Evolutionary conservation across 73 alveolate species (phyloP), one percentile per base, ranked within the genome.

Genomic region (Tetrahymena elliotti): DNA sequence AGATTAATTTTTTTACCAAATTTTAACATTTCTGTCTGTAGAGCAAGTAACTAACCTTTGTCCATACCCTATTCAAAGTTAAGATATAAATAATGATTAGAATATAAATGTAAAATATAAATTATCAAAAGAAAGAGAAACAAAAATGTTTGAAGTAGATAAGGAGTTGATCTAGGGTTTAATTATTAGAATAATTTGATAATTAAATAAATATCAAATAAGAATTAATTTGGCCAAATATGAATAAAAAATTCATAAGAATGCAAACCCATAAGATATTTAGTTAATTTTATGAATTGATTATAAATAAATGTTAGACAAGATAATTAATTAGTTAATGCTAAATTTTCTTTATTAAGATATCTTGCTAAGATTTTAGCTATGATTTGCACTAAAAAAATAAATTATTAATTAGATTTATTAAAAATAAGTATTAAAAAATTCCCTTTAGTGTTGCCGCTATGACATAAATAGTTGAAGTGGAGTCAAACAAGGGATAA

Each of bases 11-110:
- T 96, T 93, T 82, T 96, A 96, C 98, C 98, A 96, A 82, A 96
- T 93, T 93, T 96, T 94, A 20, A 96, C 94, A 41, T 93, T 93
- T 93, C 93, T 93, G 84, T 96, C 98, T 2, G 96, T 38, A 0
- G 96, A 84, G 94, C 98, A 96, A 15, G 98, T 96, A 0, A 96
- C 98, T 16, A 96, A 38, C 8, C 98, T 84, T 40, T 96, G 93
- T 41, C 98, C 98, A 83, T 94, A 96, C 88, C 88, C 88, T 68
- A 3, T 54, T 6, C 1, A 40, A 40, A 10, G 15, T 40, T 40
- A 40, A 40, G n/a, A n/a, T n/a, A n/a, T n/a, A n/a, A n/a, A n/a
- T n/a, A n/a, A n/a, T n/a, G n/a, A n/a, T n/a, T n/a, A n/a, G n/a
- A n/a, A n/a, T n/a, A n/a, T n/a, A n/a, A n/a, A n/a, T n/a, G n/a